Percentiles rank a stretch among this genome's conserved stretches.
Conservation (phyloP, 257 asterid genomes). For the Solanum tarapatanum region DNA sequence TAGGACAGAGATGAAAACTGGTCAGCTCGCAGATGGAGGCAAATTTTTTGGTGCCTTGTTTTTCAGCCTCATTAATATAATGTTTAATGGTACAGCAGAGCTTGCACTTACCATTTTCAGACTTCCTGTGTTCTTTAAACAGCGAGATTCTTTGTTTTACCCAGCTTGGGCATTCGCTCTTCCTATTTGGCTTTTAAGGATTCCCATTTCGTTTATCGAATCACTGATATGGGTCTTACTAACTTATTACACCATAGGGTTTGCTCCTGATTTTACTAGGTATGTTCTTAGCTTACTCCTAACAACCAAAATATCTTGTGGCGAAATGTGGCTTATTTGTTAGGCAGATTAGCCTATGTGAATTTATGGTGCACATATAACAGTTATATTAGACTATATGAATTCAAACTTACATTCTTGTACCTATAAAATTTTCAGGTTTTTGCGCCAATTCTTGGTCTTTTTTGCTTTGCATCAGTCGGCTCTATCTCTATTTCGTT, state of each 20-base stretch:
- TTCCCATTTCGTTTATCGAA: constrained; percentile 80
- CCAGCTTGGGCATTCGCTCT: constrained; percentile 97
- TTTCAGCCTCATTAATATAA: constrained; percentile 71
- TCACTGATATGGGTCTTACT: constrained; percentile 77
- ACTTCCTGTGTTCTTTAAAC: constrained; percentile 89
- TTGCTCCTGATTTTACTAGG: constrained; percentile 81
- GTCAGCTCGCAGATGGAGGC: constrained; percentile 56
- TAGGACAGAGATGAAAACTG: constrained; percentile 73
- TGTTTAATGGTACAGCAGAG: constrained; percentile 91
- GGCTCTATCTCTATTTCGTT: constrained; percentile 87
- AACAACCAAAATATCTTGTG: background rate
- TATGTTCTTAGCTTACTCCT: constrained; percentile 13
- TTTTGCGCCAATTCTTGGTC: constrained; percentile 74
- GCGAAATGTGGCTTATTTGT: background rate
- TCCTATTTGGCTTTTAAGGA: constrained; percentile 79
- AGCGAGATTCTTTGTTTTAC: constrained; percentile 71
- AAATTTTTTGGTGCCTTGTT: constrained; percentile 80
- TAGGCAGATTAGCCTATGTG: background rate
- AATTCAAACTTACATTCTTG: background rate
- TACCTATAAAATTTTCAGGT: constrained; percentile 32
- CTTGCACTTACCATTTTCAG: constrained; percentile 60
- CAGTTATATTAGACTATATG: background rate
- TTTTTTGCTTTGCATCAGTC: constrained; percentile 79
- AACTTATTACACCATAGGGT: constrained; percentile 90
- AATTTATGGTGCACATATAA: background rate